phyloP scores from a whole-genome alignment of 495 filamentous ascomycete genomes.

The Elasticomyces elasticus region DNA sequence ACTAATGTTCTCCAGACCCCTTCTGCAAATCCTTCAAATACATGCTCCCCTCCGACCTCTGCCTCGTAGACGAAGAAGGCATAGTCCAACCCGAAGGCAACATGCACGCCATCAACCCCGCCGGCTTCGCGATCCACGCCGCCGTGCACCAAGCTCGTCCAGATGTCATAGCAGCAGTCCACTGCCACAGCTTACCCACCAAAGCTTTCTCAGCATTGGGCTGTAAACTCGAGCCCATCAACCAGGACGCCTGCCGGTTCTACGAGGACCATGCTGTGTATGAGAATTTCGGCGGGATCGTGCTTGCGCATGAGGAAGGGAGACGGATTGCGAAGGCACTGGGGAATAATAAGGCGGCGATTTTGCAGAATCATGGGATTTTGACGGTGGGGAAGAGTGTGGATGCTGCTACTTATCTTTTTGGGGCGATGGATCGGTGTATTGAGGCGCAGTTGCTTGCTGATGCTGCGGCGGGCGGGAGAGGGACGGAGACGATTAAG shows the following conservation, averaged over 20 bases:
- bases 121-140: constrained; percentile 38
- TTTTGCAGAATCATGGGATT: constrained; percentile 61
- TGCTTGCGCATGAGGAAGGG: constrained; percentile 61
- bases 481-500: constrained; percentile 55
- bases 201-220: constrained; percentile 58
- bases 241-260: constrained; percentile 36
- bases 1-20: constrained; percentile 42
- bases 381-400: constrained; percentile 35
- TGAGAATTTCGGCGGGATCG: constrained; percentile 58
- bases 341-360: constrained; percentile 55
- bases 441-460: constrained; percentile 66
- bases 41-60: constrained; percentile 60
- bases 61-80: constrained; percentile 54
- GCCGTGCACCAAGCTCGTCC: constrained; percentile 56
- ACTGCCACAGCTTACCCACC: constrained; percentile 62
- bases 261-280: constrained; percentile 50
- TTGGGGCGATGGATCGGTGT: constrained; percentile 60
- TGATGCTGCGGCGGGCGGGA: constrained; percentile 59
- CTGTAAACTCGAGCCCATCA: constrained; percentile 55
- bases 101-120: constrained; percentile 52
- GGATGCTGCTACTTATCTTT: constrained; percentile 55
- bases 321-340: constrained; percentile 51
- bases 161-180: constrained; percentile 61
- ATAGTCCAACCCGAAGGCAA: constrained; percentile 58
- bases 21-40: constrained; percentile 63